A percentile compares a stretch with the other conserved stretches of the same genome.
phyloP scores from a whole-genome alignment of 768 basidiomycete genomes.

The Tricholoma terreum region DNA sequence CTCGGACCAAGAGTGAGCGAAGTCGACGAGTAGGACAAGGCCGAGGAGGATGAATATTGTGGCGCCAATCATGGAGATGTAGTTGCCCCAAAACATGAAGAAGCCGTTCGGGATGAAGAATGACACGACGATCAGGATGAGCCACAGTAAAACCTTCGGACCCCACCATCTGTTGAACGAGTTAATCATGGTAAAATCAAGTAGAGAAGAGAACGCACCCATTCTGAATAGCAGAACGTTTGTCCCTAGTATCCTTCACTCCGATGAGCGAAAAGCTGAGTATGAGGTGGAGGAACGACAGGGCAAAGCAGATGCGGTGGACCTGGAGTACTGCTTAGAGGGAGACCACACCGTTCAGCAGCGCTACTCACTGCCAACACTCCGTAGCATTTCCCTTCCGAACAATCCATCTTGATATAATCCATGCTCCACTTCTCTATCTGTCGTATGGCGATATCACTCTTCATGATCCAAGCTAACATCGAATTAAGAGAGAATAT shows the following conservation, averaged over 20 bases:
- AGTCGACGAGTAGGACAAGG: slow-evolving; percentile 95
- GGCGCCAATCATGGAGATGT: slow-evolving; percentile 86
- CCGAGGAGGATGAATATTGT: slow-evolving; percentile 96
- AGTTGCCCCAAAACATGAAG: slow-evolving; percentile 99
- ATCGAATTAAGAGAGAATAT: slow-evolving; percentile 96
- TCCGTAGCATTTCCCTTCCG: slow-evolving; percentile 91
- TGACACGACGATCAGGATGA: slow-evolving; percentile 72
- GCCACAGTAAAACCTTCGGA: slow-evolving; percentile 89
- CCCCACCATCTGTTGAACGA: slow-evolving; percentile 86
- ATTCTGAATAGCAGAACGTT: slow-evolving; percentile 94
- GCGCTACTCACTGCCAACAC: slow-evolving; percentile 76
- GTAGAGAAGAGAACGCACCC: slow-evolving; percentile 51
- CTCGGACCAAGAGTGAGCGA: slow-evolving; percentile 98
- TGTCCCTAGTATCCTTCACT: slow-evolving; percentile 86
- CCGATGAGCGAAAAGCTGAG: slow-evolving; percentile 79
- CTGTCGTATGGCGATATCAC: slow-evolving; percentile 77
- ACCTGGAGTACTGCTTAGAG: slow-evolving; percentile 44
- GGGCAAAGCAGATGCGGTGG: slow-evolving; percentile 95
- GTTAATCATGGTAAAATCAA: slow-evolving; percentile 1
- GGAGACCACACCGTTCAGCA: neutral
- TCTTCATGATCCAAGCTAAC: slow-evolving; percentile 96
- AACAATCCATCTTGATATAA: slow-evolving; percentile 98
- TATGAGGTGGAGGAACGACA: slow-evolving; percentile 84
- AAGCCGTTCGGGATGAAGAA: slow-evolving; percentile 97
- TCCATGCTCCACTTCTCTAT: slow-evolving; percentile 94